Conservation (phyloP, 805 yeast genomes). For the Yarrowia osloensis region DNA sequence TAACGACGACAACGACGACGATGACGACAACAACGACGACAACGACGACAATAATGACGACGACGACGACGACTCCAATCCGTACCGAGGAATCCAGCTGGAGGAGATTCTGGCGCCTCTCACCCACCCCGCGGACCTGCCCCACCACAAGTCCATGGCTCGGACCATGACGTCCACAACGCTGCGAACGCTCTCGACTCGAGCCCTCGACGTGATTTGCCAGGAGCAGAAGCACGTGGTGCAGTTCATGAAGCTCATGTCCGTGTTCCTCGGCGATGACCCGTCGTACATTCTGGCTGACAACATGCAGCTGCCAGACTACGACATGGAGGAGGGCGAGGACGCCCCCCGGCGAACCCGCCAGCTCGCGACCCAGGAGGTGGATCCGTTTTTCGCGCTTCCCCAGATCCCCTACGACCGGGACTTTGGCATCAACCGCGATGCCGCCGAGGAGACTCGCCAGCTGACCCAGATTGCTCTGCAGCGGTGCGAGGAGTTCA, state of each 20-base stretch:
- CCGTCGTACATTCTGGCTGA: conserved; percentile 66
- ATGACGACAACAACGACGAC: conserved; percentile 34
- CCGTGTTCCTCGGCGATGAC: conserved; percentile 84
- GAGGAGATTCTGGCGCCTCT: conserved; percentile 73
- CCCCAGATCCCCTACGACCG: conserved; percentile 55
- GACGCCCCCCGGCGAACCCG: conserved; percentile 39
- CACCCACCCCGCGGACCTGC: conserved; percentile 75
- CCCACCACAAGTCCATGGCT: conserved; percentile 66
- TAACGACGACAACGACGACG: neutral
- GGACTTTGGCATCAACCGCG: conserved; percentile 54
- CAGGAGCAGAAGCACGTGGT: conserved; percentile 79
- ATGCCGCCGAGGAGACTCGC: conserved; percentile 66
- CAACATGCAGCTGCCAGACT: conserved; percentile 63
- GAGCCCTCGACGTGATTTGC: conserved; percentile 76
- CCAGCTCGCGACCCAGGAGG: conserved; percentile 40
- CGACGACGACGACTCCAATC: conserved; percentile 43
- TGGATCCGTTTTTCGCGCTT: conserved; percentile 66
- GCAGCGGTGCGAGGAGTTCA: conserved; percentile 84
- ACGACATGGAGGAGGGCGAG: conserved; percentile 44
- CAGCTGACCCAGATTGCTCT: conserved; percentile 75
- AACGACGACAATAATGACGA: conserved; percentile 39
- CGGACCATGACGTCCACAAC: conserved; percentile 62
- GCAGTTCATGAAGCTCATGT: conserved; percentile 68
- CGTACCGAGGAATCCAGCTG: conserved; percentile 54
- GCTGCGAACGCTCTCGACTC: conserved; percentile 63